Base-by-base conservation (phyloP, 345 rosid genomes). In the Dipteronia dyeriana region DNA sequence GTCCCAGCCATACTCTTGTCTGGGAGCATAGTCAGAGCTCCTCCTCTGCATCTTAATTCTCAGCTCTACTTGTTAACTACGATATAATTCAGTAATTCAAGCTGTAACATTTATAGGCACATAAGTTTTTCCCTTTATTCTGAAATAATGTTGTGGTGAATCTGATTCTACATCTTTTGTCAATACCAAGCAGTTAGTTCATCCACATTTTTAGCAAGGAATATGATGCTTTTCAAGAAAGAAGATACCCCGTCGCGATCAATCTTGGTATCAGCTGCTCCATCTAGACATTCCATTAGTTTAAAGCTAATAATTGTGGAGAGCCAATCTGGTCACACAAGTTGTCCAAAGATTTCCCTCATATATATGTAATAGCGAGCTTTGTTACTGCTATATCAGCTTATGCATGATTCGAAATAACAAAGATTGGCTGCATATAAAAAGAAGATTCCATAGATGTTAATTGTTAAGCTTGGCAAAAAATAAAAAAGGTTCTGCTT, bases 81-180 rank as follows among this genome's bases (percentile, higher is more conserved):
- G 61, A 70, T 71, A 38, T 22, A 53, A 51, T 49, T 43, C 39
- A 71, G 77, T 25, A 38, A 67, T 19, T 9, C 47, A 59, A 63
- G 53, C 71, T 43, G 65, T 39, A 41, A 41, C 17, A 41, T 81
- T 82, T 87, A 85, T 88, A 78, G 84, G 49, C 78, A 39, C 9
- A n/a, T 19, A 7, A 38, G 34, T 31, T 34, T 14, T n/a, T 34
- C 38, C 54, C 59, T 80, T 80, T 79, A 79, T 78, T 39, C 62
- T 39, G 7, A 47, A 22, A 39, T 26, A 43, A 45, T 60, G 47
- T 19, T 17, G 10, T 59, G 20, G 61, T 43, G 79, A 59, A 76
- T 68, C 79, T 59, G 23, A 68, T 76, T 76, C 79, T 73, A 83
- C 65, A 57, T 61, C 29, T 49, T 51, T 54, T 20, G 54, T 70